Evolutionary conservation across 2,329 filamentous ascomycete genomes (phyloP).

Genomic region (Annulohypoxylon truncatum): DNA sequence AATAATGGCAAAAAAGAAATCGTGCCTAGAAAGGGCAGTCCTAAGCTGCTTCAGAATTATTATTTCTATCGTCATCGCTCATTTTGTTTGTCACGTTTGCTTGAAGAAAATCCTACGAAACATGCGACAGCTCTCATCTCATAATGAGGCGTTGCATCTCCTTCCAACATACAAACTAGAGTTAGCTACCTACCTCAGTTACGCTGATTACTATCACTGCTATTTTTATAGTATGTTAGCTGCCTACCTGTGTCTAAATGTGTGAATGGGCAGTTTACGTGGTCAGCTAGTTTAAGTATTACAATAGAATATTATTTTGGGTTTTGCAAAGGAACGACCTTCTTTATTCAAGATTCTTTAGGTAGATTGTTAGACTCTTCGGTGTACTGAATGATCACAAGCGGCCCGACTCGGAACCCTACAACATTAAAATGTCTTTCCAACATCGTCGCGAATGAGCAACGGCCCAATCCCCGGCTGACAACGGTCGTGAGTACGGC

Average conservation of each 20-base stretch:
- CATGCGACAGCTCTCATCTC: slow-evolving; percentile 21
- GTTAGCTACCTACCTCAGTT: slow-evolving; percentile 11
- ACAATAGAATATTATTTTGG: not conserved
- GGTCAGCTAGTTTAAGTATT: not conserved
- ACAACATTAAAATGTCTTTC: not conserved
- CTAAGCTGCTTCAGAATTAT: slow-evolving; percentile 33
- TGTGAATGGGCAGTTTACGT: not conserved
- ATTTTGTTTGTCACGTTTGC: slow-evolving; percentile 26
- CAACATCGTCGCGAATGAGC: not conserved
- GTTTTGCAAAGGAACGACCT: not conserved
- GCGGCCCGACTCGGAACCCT: slow-evolving; percentile 20
- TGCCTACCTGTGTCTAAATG: not conserved
- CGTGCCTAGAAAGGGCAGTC: slow-evolving; percentile 11
- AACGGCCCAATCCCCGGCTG: not conserved
- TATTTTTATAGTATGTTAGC: slow-evolving; percentile 16
- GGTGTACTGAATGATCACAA: slow-evolving; percentile 2
- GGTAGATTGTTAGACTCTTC: not conserved
- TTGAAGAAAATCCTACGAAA: slow-evolving; percentile 4
- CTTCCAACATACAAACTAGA: slow-evolving; percentile 10
- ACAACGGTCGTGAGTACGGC: slow-evolving; percentile 5
- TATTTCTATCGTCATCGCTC: not conserved
- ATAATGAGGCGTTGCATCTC: slow-evolving; percentile 21
- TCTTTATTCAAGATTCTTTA: slow-evolving; percentile 1
- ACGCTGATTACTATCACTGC: slow-evolving; percentile 13
- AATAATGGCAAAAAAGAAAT: slow-evolving; percentile 6